Percentiles rank a stretch among this genome's conserved stretches.
Conservation (phyloP, 2,329 filamentous ascomycete genomes). For the Coniochaeta pulveracea region DNA sequence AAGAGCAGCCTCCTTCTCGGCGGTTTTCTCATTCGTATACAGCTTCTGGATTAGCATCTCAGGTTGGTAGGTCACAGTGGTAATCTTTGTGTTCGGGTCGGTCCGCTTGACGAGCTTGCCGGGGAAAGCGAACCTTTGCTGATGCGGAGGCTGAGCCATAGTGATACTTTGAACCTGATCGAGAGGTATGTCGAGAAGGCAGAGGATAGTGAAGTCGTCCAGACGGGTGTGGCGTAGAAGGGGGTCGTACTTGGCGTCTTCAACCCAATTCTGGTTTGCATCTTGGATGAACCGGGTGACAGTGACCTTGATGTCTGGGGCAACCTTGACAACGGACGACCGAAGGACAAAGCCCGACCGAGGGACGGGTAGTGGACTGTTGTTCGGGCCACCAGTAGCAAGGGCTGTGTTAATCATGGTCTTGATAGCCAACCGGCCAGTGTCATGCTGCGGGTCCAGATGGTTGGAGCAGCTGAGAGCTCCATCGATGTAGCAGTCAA, state of each 20-base stretch:
- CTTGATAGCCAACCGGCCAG: conserved; percentile 14
- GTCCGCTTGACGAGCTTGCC: no score
- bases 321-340: conserved; percentile 13
- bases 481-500: conserved; percentile 25
- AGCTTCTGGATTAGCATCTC: no score
- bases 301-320: conserved; percentile 15
- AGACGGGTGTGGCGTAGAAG: background rate
- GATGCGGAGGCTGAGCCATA: conserved; percentile 4
- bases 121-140: background rate
- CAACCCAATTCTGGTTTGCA: background rate
- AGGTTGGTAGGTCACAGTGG: no score
- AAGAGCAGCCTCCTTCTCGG: no score
- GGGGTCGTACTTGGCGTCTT: background rate
- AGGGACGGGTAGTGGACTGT: conserved; percentile 14
- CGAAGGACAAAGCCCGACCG: conserved; percentile 20
- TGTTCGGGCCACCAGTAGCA: background rate
- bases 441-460: conserved; percentile 10
- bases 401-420: conserved; percentile 13
- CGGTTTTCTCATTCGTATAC: no score
- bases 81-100: no score
- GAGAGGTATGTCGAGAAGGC: conserved; percentile 3
- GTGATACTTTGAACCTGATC: background rate
- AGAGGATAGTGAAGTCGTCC: conserved; percentile 2
- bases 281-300: no score
- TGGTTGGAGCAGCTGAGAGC: conserved; percentile 26